Base-by-base conservation (phyloP, 345 rosid species). In the Pelargonium nanum region DNA sequence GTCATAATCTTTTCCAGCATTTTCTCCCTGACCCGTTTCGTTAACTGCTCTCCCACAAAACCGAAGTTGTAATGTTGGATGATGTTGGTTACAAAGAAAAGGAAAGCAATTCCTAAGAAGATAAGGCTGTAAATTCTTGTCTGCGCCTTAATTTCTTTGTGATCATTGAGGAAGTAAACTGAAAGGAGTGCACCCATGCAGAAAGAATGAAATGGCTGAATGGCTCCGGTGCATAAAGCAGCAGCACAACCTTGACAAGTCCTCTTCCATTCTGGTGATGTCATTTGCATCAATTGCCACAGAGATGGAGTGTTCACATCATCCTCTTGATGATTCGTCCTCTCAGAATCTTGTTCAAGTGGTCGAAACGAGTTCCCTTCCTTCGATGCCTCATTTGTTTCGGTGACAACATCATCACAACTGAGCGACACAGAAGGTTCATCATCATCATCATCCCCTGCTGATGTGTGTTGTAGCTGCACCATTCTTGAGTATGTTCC, bases 11-110 rank as follows among this genome's bases (percentile, higher is more conserved):
- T 76, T 7, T 22, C 57, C 20, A 76, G 62, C 19, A 80, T 52
- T 15, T 10, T 50, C 55, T 67, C 73, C 45, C 77, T 60, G 2
- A 72, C 63, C 51, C 70, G 68, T 64, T 63, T 73, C 2, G 61
- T 72, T 24, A 75, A 53, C 17, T 22, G 20, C 53, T 66, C 67
- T 20, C 83, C 80, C 78, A 79, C 70, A 48, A 68, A 40, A 5
- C 70, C 74, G 0, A 75, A 68, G 70, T 66, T 57, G 67, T 79
- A 73, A 69, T 66, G 71, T 65, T 73, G 74, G 57, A 79, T 55
- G 54, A 75, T 56, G 56, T 75, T 75, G 21, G 64, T 58, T 19
- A 72, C 19, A 17, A 73, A 58, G 40, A 61, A 10, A 20, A 56
- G 16, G 28, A 79, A 26, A 2, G 75, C 62, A 1, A 71, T n/a